Evolutionary conservation across 2,329 filamentous ascomycete species (phyloP), one percentile per base, ranked within the genome.

Genomic region (Claviceps lovelessii): DNA sequence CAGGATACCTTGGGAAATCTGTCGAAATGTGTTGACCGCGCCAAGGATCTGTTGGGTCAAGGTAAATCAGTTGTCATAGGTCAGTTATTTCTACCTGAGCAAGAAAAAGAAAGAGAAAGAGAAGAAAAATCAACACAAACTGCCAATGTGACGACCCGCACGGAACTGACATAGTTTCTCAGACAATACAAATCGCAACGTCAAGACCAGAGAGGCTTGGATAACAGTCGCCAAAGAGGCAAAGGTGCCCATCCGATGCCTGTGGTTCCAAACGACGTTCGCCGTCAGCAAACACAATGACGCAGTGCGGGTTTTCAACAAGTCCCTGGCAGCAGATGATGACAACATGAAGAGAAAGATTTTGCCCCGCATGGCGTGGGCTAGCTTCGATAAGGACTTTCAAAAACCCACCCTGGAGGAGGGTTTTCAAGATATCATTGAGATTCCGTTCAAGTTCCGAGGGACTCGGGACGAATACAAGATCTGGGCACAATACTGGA

Each of bases 111-210:
- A 23, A 23, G 23, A 2, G 23, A 23, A 23, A 23, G 19, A 55
- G 31, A 33, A 33, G 42, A 53, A 55, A 53, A 59, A 57, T 57
- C 44, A 47, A 54, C 54, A 49, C 54, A 31, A 23, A n/a, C n/a
- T 39, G 13, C 23, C 19, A 17, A 37, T 13, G 19, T 42, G 49
- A 28, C 3, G n/a, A 45, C 10, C 19, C 19, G 19, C 10, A 15
- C 23, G 49, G 6, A 29, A 17, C 37, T 51, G 35, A 29, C 7
- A 41, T n/a, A 5, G 17, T 11, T 41, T 47, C 15, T 10, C 51
- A 93, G 93, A 98, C 69, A 97, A 95, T 68, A 97, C 93, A n/a
- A 98, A 98, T 66, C 81, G 90, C 35, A 86, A 95, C 70, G 67
- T 76, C 11, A 85, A 88, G 53, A 88, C 85, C 29, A 79, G 93